Base-by-base conservation (phyloP, 2,329 filamentous ascomycete species). In the Fusarium vanettenii region DNA sequence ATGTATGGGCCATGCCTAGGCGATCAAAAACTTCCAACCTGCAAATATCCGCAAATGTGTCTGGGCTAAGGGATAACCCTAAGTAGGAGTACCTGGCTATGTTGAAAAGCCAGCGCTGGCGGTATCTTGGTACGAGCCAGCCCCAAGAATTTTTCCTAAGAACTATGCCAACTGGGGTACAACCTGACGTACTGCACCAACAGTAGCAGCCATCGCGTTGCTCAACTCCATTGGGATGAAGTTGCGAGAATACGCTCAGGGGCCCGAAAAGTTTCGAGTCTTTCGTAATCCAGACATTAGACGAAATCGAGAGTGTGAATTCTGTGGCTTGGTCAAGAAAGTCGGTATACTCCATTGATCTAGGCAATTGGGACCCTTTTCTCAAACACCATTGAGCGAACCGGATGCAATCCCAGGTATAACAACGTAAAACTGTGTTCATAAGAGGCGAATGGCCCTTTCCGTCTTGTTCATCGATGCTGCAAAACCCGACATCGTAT, bases 11-110 rank as follows among this genome's bases (percentile, higher is more conserved):
- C 63, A 65, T 65, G 5, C 52, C 52, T 1, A 65, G 3, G 10
- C 63, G 50, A 48, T 65, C 63, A 7, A 65, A 65, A 16, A 65
- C 29, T 20, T 60, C 63, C 20, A 65, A 29, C 5, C 63, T 37
- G 52, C 52, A 65, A 22, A 65, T 22, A 6, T 65, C 63, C 5
- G 39, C 11, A 13, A 65, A 50, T 3, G 22, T 35, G 29, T 50
- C 37, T 14, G 9, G 16, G 27, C 18, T 2, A 20, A 59, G 7
- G 5, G 31, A 39, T 1, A 65, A 20, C 4, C 52, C 63, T 6
- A 65, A 8, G 2, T 16, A 65, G 11, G 63, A 45, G 6, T 65
- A 65, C 9, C 52, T 5, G 6, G 63, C 7, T 9, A 65, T 2
- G 6, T n/a, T 20, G 11, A 60, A 31, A 4, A 65, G 20, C 63